Evolutionary conservation across 208 protist species (phyloP), one percentile per base, ranked within the genome.

Genomic region (Leishmania braziliensis): DNA sequence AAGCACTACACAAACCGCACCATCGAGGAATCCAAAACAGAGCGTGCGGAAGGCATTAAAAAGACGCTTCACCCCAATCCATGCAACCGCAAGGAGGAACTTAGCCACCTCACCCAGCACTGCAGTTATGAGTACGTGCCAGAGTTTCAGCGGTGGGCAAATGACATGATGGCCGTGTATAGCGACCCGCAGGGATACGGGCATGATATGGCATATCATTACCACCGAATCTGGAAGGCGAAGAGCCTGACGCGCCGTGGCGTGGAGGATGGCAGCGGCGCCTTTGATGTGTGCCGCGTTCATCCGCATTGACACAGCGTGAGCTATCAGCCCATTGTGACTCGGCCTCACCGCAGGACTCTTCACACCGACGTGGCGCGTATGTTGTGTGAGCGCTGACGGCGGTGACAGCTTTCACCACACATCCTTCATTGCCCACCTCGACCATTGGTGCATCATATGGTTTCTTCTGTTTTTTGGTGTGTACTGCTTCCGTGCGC

Each of bases 81-180:
- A 10, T 84, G 83, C 33, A 96, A 91, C 82, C 90, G 90, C 33
- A 97, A 96, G 89, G 95, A 97, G 82, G 92, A 89, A 60, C 92
- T 97, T 46, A 93, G 89, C 72, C 91, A 97, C 84, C 87, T 96
- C 46, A 95, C 92, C 26, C 92, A 95, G 71, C 92, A 96, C 77
- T 96, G 93, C 80, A 94, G 88, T 80, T 96, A 95, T 86, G 95
- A 97, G 85, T 97, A 97, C 84, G 88, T 96, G 46, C 92, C 95
- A n/a, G 92, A 97, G 86, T 97, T 97, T 83, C 95, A 97, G 87
- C 95, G 95, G 23, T 95, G 92, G 92, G 89, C 95, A 46, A 96
- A 97, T 82, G 95, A 96, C 68, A 96, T 97, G 92, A 94, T 97
- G 92, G 95, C 95, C 2, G 87, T 97, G 36, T 95, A 96, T 76